Percentiles rank a stretch among this genome's conserved stretches.
These are phyloP conservation scores for Fusarium hainanense DNA, from an alignment of 2,329 filamentous ascomycete genomes.

Conservation along the genomic window DNA sequence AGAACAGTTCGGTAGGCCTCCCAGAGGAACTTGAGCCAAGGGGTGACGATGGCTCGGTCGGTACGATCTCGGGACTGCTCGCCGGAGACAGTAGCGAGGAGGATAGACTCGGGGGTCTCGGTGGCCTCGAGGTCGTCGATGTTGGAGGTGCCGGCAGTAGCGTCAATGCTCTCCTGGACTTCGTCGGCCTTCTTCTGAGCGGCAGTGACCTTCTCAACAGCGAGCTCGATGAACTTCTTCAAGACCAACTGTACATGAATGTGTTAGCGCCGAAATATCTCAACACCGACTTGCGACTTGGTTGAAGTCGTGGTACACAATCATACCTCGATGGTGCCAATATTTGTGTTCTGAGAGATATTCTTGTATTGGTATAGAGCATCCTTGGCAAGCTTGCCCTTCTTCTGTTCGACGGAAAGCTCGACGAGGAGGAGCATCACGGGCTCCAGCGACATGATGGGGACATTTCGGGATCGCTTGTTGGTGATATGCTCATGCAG, in stretches of 20 bases:
- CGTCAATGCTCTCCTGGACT: slow-evolving; percentile 88
- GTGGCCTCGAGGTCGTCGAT: slow-evolving; percentile 96
- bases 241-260: slow-evolving; percentile 75
- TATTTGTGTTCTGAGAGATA: slow-evolving; percentile 98
- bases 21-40: slow-evolving; percentile 99
- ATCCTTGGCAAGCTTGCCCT: slow-evolving; percentile 98
- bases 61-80: slow-evolving; percentile 98
- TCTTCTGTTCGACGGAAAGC: slow-evolving; percentile 95
- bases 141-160: slow-evolving; percentile 71
- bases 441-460: slow-evolving; percentile 94
- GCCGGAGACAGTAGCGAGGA: slow-evolving; percentile 96
- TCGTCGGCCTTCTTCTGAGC: slow-evolving; percentile 97
- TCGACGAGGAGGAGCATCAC: slow-evolving; percentile 99
- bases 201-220: slow-evolving; percentile 94
- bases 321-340: slow-evolving; percentile 91
- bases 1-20: slow-evolving; percentile 98
- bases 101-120: slow-evolving; percentile 97
- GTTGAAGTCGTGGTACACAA: background rate
- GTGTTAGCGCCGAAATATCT: slow-evolving; percentile 35
- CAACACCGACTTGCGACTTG: slow-evolving; percentile 1
- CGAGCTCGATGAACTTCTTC: slow-evolving; percentile 97
- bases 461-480: slow-evolving; percentile 96
- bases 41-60: slow-evolving; percentile 96
- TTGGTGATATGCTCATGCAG: slow-evolving; percentile 99
- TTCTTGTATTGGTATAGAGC: slow-evolving; percentile 99